A percentile compares a stretch with the other conserved stretches of the same genome.
Evolutionary conservation across 331 rosid species (phyloP).

Genomic region (Cydonia oblonga): DNA sequence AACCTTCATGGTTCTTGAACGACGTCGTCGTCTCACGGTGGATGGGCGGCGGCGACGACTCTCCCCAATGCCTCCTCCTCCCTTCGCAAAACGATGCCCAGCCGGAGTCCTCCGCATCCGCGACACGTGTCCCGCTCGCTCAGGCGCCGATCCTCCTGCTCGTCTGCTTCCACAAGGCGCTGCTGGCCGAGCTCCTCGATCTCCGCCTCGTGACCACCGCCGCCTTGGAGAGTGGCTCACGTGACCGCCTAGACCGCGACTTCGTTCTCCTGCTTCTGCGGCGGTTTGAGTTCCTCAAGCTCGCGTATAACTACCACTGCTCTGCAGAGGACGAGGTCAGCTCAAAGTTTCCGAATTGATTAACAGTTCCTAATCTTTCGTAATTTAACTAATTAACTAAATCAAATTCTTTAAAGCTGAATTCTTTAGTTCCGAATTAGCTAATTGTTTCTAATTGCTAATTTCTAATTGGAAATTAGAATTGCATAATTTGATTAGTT

Average conservation of each 20-base stretch:
- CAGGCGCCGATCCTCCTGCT: conserved; percentile 65
- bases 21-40: conserved; percentile 14
- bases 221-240: conserved; percentile 13
- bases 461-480: neutral
- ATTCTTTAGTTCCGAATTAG: too few species aligned
- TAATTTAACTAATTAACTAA: neutral
- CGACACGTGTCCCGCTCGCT: conserved; percentile 15
- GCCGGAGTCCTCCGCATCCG: neutral
- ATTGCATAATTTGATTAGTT: neutral
- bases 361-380: neutral
- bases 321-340: conserved; percentile 75
- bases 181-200: conserved; percentile 51
- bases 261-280: conserved; percentile 33
- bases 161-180: conserved; percentile 57
- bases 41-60: conserved; percentile 53
- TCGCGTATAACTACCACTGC: conserved; percentile 58
- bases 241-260: conserved; percentile 10
- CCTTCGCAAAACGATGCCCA: conserved; percentile 15
- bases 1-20: conserved; percentile 45
- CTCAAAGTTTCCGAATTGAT: neutral
- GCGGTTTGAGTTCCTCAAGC: conserved; percentile 58
- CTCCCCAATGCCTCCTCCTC: neutral
- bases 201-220: conserved; percentile 34
- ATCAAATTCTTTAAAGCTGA: neutral
- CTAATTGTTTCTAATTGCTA: too few species aligned